A percentile compares a stretch with the other conserved stretches of the same genome.
Evolutionary conservation across 2,329 filamentous ascomycete species (phyloP).

Genomic region (Arthrobotrys conoides): DNA sequence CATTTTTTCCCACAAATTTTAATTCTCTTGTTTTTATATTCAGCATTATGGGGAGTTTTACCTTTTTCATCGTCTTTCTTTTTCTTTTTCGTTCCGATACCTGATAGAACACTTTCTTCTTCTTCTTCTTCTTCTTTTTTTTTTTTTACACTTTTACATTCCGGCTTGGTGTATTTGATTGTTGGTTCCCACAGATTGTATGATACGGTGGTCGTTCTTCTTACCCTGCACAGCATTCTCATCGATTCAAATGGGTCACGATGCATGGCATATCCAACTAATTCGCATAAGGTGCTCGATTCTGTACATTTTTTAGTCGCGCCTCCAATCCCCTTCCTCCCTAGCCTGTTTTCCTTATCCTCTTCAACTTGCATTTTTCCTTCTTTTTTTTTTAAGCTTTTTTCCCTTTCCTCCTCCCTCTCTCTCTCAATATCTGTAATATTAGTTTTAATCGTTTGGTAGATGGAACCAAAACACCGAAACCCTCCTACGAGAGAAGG

Average conservation of each 20-base stretch:
- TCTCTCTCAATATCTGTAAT: conserved; percentile 41
- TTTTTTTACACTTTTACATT: conserved; percentile 25
- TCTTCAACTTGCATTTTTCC: conserved; percentile 21
- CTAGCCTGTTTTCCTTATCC: not conserved
- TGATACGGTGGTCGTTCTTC: conserved; percentile 34
- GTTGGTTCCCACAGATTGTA: conserved; percentile 53
- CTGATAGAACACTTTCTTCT: conserved; percentile 50
- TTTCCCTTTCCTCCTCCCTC: no score
- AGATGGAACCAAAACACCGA: conserved; percentile 16
- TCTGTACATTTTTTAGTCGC: conserved; percentile 30
- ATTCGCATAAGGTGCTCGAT: conserved; percentile 12
- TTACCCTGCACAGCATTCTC: conserved; percentile 11
- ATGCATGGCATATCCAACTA: conserved; percentile 10
- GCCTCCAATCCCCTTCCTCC: not conserved
- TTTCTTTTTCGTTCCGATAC: conserved; percentile 38
- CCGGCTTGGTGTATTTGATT: conserved; percentile 31
- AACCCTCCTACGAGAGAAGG: conserved; percentile 28
- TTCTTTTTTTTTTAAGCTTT: conserved; percentile 31
- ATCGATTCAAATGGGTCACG: conserved; percentile 32
- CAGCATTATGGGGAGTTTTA: conserved; percentile 40
- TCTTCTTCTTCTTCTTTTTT: not conserved
- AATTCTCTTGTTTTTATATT: conserved; percentile 39
- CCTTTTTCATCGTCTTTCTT: conserved; percentile 23
- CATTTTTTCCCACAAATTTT: conserved; percentile 34
- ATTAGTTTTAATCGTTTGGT: conserved; percentile 52